These are phyloP conservation scores for Trichomonas tenax DNA, from an alignment of 208 protist species.

Conservation along the genomic window DNA sequence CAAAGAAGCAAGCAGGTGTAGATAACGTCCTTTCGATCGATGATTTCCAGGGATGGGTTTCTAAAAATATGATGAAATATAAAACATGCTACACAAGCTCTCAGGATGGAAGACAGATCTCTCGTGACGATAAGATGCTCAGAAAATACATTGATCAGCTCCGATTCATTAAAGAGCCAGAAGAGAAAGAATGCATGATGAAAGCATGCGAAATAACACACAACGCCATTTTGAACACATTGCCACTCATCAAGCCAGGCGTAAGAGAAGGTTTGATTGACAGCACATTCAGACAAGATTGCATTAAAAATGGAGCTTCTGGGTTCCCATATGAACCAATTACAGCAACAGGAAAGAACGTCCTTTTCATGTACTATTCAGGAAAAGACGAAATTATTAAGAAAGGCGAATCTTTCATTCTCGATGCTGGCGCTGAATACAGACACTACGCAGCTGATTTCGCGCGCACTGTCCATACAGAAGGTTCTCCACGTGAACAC, in stretches of 20 bases:
- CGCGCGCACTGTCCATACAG: background rate
- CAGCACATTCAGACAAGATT: background rate
- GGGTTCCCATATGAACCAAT: background rate
- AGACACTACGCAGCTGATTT: background rate
- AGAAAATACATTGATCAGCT: background rate
- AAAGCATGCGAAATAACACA: background rate
- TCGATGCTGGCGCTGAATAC: background rate
- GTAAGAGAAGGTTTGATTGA: background rate
- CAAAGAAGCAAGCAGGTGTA: background rate
- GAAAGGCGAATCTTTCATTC: background rate
- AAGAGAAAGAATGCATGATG: background rate
- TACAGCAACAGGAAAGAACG: background rate
- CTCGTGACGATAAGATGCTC: background rate
- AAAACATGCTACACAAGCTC: background rate
- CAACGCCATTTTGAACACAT: background rate
- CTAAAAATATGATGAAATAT: background rate
- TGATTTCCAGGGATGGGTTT: background rate
- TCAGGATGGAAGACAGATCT: background rate
- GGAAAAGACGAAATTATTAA: background rate
- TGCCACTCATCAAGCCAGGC: background rate
- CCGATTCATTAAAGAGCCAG: background rate
- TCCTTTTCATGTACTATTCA: background rate
- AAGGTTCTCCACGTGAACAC: background rate
- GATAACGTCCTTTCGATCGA: background rate
- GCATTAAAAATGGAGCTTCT: background rate